These are phyloP conservation scores for Nicotiana benthamiana DNA, from an alignment of 257 asterid species.

Conservation along the genomic window DNA sequence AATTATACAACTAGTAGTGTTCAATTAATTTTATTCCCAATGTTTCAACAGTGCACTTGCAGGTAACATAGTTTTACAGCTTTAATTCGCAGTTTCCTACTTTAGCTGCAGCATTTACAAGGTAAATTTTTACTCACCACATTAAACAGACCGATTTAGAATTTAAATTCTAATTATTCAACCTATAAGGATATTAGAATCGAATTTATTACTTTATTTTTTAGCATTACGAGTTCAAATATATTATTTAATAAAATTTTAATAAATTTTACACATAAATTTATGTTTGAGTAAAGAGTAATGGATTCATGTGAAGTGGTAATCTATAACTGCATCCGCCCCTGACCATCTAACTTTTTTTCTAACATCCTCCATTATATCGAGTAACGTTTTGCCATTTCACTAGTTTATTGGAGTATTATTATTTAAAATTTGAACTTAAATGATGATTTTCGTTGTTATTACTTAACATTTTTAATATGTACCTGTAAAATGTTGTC, in stretches of 20 bases:
- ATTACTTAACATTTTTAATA: not conserved
- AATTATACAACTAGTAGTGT: not conserved
- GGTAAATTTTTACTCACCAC: not conserved
- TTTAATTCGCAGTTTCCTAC: not conserved
- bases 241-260: too few relatives aligned
- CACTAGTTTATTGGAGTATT: not conserved
- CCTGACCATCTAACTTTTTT: too few relatives aligned
- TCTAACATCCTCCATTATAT: not conserved
- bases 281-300: too few relatives aligned
- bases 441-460: too few relatives aligned
- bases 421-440: not conserved
- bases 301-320: too few relatives aligned
- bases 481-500: not conserved
- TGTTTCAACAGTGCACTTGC: not conserved
- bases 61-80: not conserved
- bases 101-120: not conserved
- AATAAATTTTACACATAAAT: too few relatives aligned
- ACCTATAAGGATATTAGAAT: too few relatives aligned
- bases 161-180: too few relatives aligned
- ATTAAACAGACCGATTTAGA: not conserved
- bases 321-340: too few relatives aligned
- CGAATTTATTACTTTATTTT: too few relatives aligned
- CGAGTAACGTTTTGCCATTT: not conserved
- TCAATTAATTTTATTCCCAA: not conserved
- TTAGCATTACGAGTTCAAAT: too few relatives aligned